Evolutionary conservation across 371 early-diverging fungal genomes (phyloP).

Genomic region (Zancudomyces culisetae): DNA sequence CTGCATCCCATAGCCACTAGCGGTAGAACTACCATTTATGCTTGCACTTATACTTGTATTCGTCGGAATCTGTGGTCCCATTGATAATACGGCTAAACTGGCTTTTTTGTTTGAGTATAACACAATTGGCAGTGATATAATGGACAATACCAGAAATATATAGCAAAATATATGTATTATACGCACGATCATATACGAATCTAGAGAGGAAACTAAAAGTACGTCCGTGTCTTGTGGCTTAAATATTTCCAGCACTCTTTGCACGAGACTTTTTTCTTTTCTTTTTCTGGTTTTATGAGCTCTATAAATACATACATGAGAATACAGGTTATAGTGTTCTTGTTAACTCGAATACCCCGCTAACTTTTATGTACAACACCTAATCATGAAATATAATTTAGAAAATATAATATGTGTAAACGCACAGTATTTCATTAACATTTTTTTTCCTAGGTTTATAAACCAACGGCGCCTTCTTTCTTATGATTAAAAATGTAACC

Average conservation of each 20-base stretch:
- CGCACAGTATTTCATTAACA: neutral
- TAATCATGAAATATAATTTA: neutral
- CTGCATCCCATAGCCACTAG: constrained; percentile 22
- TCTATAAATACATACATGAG: neutral
- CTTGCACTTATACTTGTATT: too few species aligned
- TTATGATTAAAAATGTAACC: neutral
- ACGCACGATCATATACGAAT: constrained; percentile 57
- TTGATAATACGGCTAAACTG: too few species aligned
- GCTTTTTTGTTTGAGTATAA: constrained; percentile 39
- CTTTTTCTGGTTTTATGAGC: neutral
- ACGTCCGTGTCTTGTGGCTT: neutral
- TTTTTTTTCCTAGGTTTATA: neutral
- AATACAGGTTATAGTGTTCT: too few species aligned
- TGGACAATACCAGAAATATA: constrained; percentile 31
- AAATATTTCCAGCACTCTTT: neutral
- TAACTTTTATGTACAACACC: neutral
- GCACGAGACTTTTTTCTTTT: neutral
- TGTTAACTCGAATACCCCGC: too few species aligned
- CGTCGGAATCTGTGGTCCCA: too few species aligned
- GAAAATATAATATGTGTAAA: neutral
- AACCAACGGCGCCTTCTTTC: too few species aligned
- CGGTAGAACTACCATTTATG: too few species aligned
- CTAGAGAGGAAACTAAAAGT: constrained; percentile 17
- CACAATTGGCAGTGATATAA: constrained; percentile 40
- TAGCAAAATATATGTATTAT: constrained; percentile 39